Percentiles rank a stretch among this genome's conserved stretches.
These are phyloP conservation scores for Chenopodium album DNA, from an alignment of 148 eudicot species.

Conservation along the genomic window DNA sequence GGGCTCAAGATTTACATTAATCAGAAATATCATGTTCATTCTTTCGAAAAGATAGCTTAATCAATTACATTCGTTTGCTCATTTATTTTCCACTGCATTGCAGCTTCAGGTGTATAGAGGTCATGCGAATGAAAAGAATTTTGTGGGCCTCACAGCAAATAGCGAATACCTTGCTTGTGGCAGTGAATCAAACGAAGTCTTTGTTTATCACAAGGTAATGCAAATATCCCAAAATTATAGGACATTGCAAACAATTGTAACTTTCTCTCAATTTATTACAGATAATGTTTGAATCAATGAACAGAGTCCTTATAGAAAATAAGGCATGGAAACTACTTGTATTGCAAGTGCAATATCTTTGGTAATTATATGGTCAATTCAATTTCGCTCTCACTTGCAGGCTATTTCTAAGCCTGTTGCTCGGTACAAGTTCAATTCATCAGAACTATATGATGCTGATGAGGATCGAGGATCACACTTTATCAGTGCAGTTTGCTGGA, in stretches of 20 bases:
- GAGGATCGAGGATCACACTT: constrained; percentile 64
- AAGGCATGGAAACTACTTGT: no score
- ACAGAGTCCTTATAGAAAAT: no score
- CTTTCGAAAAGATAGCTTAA: not conserved
- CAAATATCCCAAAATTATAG: not conserved
- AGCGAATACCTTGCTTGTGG: constrained; percentile 87
- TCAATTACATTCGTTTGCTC: not conserved
- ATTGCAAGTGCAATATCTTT: not conserved
- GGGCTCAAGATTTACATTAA: not conserved
- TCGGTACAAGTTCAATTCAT: constrained; percentile 55
- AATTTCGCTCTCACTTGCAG: constrained; percentile 32
- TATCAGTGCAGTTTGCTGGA: constrained; percentile 89
- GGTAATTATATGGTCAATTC: not conserved
- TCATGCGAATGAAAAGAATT: constrained; percentile 81
- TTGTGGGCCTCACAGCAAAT: constrained; percentile 81
- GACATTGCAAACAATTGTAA: no score
- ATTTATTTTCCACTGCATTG: constrained; percentile 5
- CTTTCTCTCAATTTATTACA: no score
- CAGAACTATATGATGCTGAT: constrained; percentile 49
- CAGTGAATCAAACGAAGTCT: constrained; percentile 91
- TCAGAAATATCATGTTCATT: not conserved
- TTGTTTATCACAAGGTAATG: constrained; percentile 84
- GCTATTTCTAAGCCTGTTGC: constrained; percentile 77
- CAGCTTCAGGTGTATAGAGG: constrained; percentile 79
- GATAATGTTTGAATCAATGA: no score